Percentiles rank a stretch among this genome's conserved stretches.
Evolutionary conservation across 202 grass and related monocot genomes (phyloP).

Genomic region (Hordeum pubiflorum): DNA sequence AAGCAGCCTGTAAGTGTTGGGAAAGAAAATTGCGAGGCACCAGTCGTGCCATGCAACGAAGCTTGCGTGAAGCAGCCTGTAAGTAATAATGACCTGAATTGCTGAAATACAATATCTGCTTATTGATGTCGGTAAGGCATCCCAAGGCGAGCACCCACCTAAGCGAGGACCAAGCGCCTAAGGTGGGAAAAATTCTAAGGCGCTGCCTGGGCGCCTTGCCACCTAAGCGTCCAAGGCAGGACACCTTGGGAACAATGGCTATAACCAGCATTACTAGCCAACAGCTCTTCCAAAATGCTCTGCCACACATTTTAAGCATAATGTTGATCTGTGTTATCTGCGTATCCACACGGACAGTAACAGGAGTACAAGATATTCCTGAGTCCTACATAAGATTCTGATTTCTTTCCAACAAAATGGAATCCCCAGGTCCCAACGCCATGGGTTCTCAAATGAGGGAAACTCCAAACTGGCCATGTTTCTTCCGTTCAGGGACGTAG

Average conservation of each 20-base stretch:
- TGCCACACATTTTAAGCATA: neutral
- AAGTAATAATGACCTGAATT: neutral
- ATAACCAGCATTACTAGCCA: neutral
- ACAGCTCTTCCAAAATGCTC: neutral
- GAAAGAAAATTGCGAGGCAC: neutral
- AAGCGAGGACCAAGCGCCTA: neutral
- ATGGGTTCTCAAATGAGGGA: neutral
- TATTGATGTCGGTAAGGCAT: neutral
- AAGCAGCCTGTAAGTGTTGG: too few relatives aligned
- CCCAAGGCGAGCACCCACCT: neutral
- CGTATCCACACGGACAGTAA: neutral
- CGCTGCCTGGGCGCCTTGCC: neutral
- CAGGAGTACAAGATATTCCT: neutral
- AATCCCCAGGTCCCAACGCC: neutral
- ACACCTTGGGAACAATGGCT: neutral
- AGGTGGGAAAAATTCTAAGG: neutral
- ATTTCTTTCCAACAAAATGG: neutral
- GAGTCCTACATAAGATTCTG: neutral
- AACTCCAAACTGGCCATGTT: neutral
- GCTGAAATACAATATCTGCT: neutral
- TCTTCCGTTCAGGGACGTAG: neutral
- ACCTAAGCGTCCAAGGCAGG: too few relatives aligned
- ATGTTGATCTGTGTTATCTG: neutral
- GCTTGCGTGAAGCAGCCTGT: neutral
- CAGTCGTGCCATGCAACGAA: neutral